A percentile compares a stretch with the other conserved stretches of the same genome.
Conservation (phyloP, 2,329 filamentous ascomycete genomes). For the Fonsecaea erecta region DNA sequence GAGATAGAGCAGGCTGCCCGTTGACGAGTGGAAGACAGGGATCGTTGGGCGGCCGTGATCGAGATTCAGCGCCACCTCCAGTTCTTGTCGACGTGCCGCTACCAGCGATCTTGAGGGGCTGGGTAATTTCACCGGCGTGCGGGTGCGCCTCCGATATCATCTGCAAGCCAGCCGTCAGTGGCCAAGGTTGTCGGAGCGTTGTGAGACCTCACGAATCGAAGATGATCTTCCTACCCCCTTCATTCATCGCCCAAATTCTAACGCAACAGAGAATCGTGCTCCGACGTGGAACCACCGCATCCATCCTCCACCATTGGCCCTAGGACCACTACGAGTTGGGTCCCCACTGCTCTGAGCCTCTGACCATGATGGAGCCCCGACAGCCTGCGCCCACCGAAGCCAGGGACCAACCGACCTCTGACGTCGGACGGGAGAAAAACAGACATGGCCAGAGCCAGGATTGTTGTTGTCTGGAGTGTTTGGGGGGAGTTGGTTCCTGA, state of each 20-base stretch:
- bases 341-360: background rate
- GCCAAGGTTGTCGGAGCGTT: conserved; percentile 5
- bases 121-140: background rate
- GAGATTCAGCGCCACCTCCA: background rate
- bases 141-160: conserved; percentile 2
- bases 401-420: background rate
- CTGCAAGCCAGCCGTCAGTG: conserved; percentile 16
- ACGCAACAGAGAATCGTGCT: conserved; percentile 17
- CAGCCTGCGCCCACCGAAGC: background rate
- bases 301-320: conserved; percentile 11
- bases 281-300: conserved; percentile 15
- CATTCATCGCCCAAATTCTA: conserved; percentile 11
- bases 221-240: conserved; percentile 15
- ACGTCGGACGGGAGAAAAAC: conserved; percentile 7
- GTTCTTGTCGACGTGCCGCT: background rate
- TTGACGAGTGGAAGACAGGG: too few species aligned
- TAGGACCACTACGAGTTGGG: background rate
- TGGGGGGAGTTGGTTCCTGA: conserved; percentile 10
- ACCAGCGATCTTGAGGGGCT: background rate
- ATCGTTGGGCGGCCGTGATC: background rate
- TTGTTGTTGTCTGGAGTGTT: background rate
- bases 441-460: background rate
- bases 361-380: background rate
- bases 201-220: conserved; percentile 26
- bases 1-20: background rate